Conservation (phyloP, 805 yeast genomes). For the Naumovozyma baii region DNA sequence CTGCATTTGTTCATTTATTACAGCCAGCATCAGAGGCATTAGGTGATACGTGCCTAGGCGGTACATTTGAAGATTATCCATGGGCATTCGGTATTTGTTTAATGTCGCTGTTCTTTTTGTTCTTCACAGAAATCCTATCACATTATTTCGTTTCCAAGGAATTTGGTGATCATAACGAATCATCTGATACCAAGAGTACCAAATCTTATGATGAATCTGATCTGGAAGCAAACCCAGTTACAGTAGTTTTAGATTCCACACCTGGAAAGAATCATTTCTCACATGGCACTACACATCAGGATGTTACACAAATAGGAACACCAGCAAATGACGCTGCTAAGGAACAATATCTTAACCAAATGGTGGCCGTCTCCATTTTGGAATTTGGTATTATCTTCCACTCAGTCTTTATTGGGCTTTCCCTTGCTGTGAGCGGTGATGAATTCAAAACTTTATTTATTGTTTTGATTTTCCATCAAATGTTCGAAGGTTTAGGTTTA, state of each 20-base stretch:
- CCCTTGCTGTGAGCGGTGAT: conserved; percentile 54
- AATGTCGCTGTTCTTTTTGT: conserved; percentile 37
- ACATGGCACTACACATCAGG: conserved; percentile 9
- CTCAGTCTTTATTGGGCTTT: conserved; percentile 63
- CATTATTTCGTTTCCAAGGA: conserved; percentile 35
- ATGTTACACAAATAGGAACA: conserved; percentile 7
- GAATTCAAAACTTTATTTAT: conserved; percentile 55
- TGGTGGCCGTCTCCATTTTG: conserved; percentile 45
- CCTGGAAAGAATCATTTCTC: conserved; percentile 9
- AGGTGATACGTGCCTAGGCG: conserved; percentile 48
- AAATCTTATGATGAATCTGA: not conserved
- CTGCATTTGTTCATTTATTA: conserved; percentile 68
- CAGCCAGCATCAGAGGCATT: conserved; percentile 59
- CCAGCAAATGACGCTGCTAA: conserved; percentile 14
- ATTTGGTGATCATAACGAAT: conserved; percentile 11
- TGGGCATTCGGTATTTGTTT: conserved; percentile 50
- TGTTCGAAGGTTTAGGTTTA: conserved; percentile 71
- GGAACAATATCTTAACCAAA: conserved; percentile 47
- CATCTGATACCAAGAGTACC: not conserved
- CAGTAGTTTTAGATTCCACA: not conserved
- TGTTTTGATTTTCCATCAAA: conserved; percentile 64
- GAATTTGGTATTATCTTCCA: conserved; percentile 71
- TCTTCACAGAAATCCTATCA: conserved; percentile 41
- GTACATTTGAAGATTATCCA: conserved; percentile 44
- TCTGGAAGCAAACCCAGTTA: not conserved